phyloP scores from a whole-genome alignment of 306 rosid genomes.

The Quercus aquifolioides region DNA sequence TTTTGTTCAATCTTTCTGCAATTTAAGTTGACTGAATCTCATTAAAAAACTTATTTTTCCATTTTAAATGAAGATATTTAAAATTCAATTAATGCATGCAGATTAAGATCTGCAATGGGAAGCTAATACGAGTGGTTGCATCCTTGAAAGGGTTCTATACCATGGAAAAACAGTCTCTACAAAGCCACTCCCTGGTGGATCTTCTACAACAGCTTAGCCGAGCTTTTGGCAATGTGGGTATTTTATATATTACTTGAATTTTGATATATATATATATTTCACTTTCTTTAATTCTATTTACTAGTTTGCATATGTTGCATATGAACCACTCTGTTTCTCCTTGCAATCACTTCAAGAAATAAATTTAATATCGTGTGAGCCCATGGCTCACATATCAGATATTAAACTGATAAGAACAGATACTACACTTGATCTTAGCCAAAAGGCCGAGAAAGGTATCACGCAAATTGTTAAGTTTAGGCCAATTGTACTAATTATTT shows the following conservation, averaged over 20 bases:
- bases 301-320: neutral
- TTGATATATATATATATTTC: neutral
- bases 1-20: neutral
- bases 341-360: neutral
- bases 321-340: neutral
- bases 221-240: conserved; percentile 81
- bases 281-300: neutral
- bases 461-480: neutral
- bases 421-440: too few relatives aligned
- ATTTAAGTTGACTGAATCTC: neutral
- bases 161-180: conserved; percentile 68
- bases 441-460: too few relatives aligned
- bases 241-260: neutral
- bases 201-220: conserved; percentile 91
- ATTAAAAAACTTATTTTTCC: neutral
- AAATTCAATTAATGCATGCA: conserved; percentile 33
- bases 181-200: conserved; percentile 80
- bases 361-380: too few relatives aligned
- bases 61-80: conserved; percentile 1
- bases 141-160: conserved; percentile 83
- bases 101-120: conserved; percentile 92
- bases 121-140: conserved; percentile 71
- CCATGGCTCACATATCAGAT: too few relatives aligned
- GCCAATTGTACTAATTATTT: neutral
- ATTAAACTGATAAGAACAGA: too few relatives aligned